phyloP scores from a whole-genome alignment of 2,329 filamentous ascomycete genomes.

The Neonectria magnoliae region DNA sequence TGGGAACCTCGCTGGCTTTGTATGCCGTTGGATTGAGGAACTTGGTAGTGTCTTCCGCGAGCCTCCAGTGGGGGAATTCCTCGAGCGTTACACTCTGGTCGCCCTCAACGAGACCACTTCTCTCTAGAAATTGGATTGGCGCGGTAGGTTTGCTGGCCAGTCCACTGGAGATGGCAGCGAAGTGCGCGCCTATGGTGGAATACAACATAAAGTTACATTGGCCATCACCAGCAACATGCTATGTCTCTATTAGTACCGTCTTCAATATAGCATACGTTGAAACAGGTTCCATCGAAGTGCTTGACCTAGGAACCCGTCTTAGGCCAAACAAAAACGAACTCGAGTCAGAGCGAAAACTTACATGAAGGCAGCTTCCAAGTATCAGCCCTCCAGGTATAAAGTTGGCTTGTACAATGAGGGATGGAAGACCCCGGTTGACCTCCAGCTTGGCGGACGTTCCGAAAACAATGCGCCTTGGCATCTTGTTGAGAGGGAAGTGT shows the following conservation, averaged over 20 bases:
- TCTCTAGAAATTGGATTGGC: slow-evolving; percentile 11
- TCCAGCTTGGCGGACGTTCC: slow-evolving; percentile 15
- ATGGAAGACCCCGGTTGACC: neutral
- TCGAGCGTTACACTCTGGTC: neutral
- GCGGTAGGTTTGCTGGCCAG: neutral
- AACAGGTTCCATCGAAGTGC: neutral
- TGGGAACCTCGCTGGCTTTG: neutral
- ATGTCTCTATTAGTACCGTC: neutral
- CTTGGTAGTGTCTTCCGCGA: slow-evolving; percentile 4
- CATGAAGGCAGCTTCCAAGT: slow-evolving; percentile 18
- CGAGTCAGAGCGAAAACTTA: slow-evolving; percentile 5
- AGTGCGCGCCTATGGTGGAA: slow-evolving; percentile 13
- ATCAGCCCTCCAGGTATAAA: slow-evolving; percentile 16
- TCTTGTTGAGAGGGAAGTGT: slow-evolving; percentile 8
- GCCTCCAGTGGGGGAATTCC: slow-evolving; percentile 14
- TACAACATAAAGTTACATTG: slow-evolving; percentile 19
- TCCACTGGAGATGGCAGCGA: slow-evolving; percentile 10
- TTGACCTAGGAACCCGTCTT: neutral
- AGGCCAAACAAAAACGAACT: neutral
- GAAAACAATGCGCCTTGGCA: slow-evolving; percentile 15
- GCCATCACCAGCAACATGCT: slow-evolving; percentile 25
- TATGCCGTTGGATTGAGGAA: slow-evolving; percentile 16
- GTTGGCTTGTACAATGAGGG: slow-evolving; percentile 13
- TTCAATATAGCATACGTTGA: neutral
- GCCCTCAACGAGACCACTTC: slow-evolving; percentile 5